Conservation (phyloP, 192 early-diverging fungal genomes). For the Phycomyces blakesleeanus region DNA sequence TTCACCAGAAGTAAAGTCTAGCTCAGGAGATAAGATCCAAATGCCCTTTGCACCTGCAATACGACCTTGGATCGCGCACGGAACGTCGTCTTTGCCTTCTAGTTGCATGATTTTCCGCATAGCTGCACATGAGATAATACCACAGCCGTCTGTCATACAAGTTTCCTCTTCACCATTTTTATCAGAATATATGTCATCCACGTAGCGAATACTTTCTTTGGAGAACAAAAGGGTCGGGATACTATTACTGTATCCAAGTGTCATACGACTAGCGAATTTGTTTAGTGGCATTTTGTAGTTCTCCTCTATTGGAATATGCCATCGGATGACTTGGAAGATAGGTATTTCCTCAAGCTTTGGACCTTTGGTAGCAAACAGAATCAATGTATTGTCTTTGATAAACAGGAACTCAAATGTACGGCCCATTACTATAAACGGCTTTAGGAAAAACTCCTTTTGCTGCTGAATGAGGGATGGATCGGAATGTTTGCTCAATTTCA, state of each 20-base stretch:
- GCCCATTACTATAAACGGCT: conserved; percentile 25
- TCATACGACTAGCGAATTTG: conserved; percentile 32
- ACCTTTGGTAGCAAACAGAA: conserved; percentile 34
- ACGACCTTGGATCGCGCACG: conserved; percentile 34
- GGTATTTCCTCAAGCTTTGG: background rate
- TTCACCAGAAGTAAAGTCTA: conserved; percentile 8
- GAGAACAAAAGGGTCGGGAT: conserved; percentile 24
- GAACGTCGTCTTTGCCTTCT: conserved; percentile 11
- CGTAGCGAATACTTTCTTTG: conserved; percentile 13
- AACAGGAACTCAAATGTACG: conserved; percentile 31
- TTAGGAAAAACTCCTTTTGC: conserved; percentile 12
- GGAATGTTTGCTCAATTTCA: conserved; percentile 12
- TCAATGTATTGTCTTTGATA: conserved; percentile 18
- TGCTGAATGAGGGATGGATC: background rate
- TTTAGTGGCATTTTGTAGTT: conserved; percentile 22
- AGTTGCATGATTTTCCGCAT: conserved; percentile 27
- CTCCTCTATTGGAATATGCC: conserved; percentile 26
- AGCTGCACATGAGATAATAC: conserved; percentile 25
- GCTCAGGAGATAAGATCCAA: conserved; percentile 26
- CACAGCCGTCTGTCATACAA: conserved; percentile 41
- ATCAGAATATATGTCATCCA: conserved; percentile 23
- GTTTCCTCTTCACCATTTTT: background rate
- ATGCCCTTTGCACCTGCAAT: conserved; percentile 38
- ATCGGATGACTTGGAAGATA: conserved; percentile 25
- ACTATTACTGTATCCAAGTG: conserved; percentile 33